Percentiles rank a stretch among this genome's conserved stretches.
These are phyloP conservation scores for Blastobotrys ciferrii DNA, from an alignment of 1,139 yeast genomes.

Conservation along the genomic window DNA sequence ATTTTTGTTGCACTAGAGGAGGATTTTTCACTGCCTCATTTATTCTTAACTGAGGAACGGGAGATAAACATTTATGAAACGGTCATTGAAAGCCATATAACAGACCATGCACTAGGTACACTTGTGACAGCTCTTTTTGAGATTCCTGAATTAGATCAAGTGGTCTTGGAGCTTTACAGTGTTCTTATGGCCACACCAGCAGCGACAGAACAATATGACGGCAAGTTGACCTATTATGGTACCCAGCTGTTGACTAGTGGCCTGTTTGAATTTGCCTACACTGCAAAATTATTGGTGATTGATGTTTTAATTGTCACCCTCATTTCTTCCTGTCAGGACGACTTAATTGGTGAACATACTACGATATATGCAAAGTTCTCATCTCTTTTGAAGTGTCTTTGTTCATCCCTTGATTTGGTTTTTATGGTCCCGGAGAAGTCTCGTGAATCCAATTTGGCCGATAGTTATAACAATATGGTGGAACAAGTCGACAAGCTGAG, in stretches of 20 bases:
- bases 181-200: conserved; percentile 1
- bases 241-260: conserved; percentile 20
- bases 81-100: conserved; percentile 20
- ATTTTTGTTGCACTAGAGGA: conserved; percentile 19
- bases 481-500: conserved; percentile 6
- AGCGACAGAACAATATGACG: background rate
- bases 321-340: conserved; percentile 23
- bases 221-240: conserved; percentile 22
- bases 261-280: conserved; percentile 22
- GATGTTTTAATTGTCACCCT: conserved; percentile 26
- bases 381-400: conserved; percentile 18
- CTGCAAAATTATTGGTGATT: conserved; percentile 20
- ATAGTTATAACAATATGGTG: conserved; percentile 3
- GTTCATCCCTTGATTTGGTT: conserved; percentile 3
- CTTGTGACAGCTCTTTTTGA: conserved; percentile 25
- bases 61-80: conserved; percentile 22
- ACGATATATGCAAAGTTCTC: conserved; percentile 22
- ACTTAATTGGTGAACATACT: conserved; percentile 23
- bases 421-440: background rate
- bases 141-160: conserved; percentile 22
- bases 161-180: conserved; percentile 13
- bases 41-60: conserved; percentile 24
- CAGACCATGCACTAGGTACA: conserved; percentile 22
- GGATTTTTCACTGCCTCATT: conserved; percentile 21
- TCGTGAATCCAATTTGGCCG: background rate